Base-by-base conservation (phyloP, 2,329 filamentous ascomycete genomes). In the Monosporascus ibericus region DNA sequence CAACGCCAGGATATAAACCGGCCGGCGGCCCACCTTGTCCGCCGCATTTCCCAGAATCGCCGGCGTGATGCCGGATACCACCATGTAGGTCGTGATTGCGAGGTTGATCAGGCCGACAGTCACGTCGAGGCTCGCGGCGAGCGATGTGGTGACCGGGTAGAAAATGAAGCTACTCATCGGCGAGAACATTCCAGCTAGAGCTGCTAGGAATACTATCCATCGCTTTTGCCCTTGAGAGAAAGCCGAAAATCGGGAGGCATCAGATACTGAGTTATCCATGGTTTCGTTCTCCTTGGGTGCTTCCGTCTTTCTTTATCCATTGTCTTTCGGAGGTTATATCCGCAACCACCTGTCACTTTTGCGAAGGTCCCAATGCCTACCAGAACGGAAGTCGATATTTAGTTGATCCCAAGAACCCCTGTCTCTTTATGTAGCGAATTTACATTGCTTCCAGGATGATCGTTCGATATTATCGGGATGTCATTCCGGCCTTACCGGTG, bases 11-110 rank as follows among this genome's bases (percentile, higher is more conserved):
- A 74, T 57, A 37, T 72, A 73, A 3, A 69, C 66, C 0, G 69
- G 70, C 2, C 72, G 65, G 17, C 72, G 64, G 3, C 73, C 72
- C 15, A 63, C 49, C 17, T 54, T 64, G 54, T 76, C 74, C 0
- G 72, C 69, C 14, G 73, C 66, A 17, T 67, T 68, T 1, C 71
- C 74, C 11, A 72, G 61, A 47, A 75, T 62, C 18, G 65, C 65
- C 0, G 74, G 74, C 0, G 70, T 66, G 5, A 77, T 57, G 6
- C 68, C 74, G 58, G 75, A 73, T 18, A 75, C 67, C 38, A 75
- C 67, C 65, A 71, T 63, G 48, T 70, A 72, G 1, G 67, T 68
- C 6, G 56, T 56, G 22, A 58, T 47, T 7, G 56, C 50, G 1
- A 58, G 30, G 36, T 58, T 54, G 22, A 58, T 14, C 40, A 62